phyloP scores from a whole-genome alignment of 257 asterid species.

The Solanum peruvianum region DNA sequence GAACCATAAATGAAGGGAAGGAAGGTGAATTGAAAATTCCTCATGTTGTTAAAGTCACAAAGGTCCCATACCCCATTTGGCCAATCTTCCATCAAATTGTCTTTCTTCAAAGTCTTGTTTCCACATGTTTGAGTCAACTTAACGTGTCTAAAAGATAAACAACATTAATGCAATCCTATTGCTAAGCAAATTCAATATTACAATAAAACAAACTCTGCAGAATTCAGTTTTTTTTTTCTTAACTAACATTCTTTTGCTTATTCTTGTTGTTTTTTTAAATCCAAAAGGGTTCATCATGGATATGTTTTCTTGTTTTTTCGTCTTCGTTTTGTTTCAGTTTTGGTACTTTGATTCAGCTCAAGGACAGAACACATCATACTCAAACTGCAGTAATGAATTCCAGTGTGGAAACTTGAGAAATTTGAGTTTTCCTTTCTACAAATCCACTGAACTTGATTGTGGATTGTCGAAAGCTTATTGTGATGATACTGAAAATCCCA shows the following conservation, averaged over 20 bases:
- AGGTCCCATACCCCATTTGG: not conserved
- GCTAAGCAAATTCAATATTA: not conserved
- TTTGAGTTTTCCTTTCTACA: not conserved
- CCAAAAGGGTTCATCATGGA: not conserved
- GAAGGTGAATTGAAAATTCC: not conserved
- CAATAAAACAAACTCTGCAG: not conserved
- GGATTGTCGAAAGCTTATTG: not conserved
- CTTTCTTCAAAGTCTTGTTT: not conserved
- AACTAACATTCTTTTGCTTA: not conserved
- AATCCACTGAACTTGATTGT: not conserved
- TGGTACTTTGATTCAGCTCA: not conserved
- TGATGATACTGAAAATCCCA: not conserved
- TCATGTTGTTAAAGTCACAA: not conserved
- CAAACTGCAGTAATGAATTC: not conserved
- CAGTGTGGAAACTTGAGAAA: not conserved
- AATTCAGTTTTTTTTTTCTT: not conserved
- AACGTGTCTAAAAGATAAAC: not conserved
- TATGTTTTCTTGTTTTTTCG: not conserved
- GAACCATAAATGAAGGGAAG: not conserved
- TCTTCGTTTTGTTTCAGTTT: not conserved
- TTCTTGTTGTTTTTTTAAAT: not conserved
- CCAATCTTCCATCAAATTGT: not conserved
- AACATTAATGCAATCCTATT: not conserved
- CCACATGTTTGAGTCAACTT: not conserved
- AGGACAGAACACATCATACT: not conserved